Evolutionary conservation across 768 basidiomycete species (phyloP).

Genomic region (Agaricus bisporus): DNA sequence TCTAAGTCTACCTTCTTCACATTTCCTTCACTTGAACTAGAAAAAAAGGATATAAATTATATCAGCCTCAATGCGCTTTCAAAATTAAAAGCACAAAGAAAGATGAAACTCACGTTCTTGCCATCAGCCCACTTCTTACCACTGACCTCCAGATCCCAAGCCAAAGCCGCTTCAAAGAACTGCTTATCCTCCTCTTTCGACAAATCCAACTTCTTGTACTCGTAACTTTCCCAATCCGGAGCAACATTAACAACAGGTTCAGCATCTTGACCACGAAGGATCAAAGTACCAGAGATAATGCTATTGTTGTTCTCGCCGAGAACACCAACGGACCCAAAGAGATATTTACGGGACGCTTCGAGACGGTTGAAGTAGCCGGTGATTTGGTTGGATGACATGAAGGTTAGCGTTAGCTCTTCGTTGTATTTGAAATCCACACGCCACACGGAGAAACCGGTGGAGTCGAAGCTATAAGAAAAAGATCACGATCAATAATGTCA

Average conservation of each 20-base stretch:
- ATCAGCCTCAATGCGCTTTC: neutral
- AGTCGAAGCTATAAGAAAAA: conserved; percentile 60
- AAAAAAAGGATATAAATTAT: neutral
- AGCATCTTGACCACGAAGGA: conserved; percentile 75
- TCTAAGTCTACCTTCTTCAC: neutral
- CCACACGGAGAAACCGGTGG: conserved; percentile 86
- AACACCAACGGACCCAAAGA: conserved; percentile 91
- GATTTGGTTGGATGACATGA: conserved; percentile 94
- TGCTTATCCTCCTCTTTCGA: conserved; percentile 69
- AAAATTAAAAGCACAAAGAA: no score
- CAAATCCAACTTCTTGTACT: conserved; percentile 72
- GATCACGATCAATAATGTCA: neutral
- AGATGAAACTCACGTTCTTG: conserved; percentile 65
- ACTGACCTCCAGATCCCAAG: conserved; percentile 88
- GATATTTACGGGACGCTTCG: conserved; percentile 94
- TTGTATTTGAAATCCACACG: conserved; percentile 97
- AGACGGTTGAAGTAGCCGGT: conserved; percentile 97
- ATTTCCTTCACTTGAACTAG: neutral
- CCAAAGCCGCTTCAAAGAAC: conserved; percentile 89
- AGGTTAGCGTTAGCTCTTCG: conserved; percentile 83
- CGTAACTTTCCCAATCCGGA: conserved; percentile 90
- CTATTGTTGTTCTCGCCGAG: conserved; percentile 77
- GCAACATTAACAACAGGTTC: conserved; percentile 70
- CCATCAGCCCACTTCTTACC: conserved; percentile 91
- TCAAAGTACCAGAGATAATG: conserved; percentile 74